A percentile compares a stretch with the other conserved stretches of the same genome.
Evolutionary conservation across 805 yeast genomes (phyloP).

Genomic region (Ascoidea tarda): DNA sequence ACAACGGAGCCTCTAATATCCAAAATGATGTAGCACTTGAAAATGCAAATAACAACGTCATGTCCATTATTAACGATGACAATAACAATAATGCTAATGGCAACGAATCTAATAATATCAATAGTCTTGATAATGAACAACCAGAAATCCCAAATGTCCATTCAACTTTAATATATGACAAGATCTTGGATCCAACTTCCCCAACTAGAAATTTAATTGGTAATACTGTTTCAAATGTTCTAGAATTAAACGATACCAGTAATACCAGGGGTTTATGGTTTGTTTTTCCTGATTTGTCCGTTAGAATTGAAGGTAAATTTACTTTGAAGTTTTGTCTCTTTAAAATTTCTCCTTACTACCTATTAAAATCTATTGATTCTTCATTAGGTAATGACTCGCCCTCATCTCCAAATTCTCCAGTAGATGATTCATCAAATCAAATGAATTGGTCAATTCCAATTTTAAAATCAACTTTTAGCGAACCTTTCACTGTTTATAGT

Average conservation of each 20-base stretch:
- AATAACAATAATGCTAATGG: too few relatives aligned
- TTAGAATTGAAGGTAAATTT: conserved; percentile 28
- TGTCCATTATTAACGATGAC: neutral
- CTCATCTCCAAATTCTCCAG: conserved; percentile 2
- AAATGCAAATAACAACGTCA: neutral
- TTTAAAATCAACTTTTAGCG: conserved; percentile 18
- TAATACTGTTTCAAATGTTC: conserved; percentile 23
- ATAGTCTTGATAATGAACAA: neutral
- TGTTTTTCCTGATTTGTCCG: conserved; percentile 25
- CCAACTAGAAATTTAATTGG: conserved; percentile 27
- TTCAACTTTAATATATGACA: neutral
- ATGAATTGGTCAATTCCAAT: conserved; percentile 11
- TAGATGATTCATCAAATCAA: too few relatives aligned
- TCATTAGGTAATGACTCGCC: neutral
- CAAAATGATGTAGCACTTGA: neutral
- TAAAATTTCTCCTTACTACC: conserved; percentile 15
- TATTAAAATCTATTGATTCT: conserved; percentile 2
- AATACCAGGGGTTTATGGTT: conserved; percentile 27
- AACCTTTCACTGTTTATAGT: conserved; percentile 23
- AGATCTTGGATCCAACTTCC: conserved; percentile 9
- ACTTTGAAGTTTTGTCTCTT: conserved; percentile 22
- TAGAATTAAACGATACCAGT: conserved; percentile 22
- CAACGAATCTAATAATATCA: too few relatives aligned
- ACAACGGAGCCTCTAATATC: conserved; percentile 19
- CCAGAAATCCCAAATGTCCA: neutral